phyloP scores from a whole-genome alignment of 148 eudicot genomes.

The Gaultheria prostrata region DNA sequence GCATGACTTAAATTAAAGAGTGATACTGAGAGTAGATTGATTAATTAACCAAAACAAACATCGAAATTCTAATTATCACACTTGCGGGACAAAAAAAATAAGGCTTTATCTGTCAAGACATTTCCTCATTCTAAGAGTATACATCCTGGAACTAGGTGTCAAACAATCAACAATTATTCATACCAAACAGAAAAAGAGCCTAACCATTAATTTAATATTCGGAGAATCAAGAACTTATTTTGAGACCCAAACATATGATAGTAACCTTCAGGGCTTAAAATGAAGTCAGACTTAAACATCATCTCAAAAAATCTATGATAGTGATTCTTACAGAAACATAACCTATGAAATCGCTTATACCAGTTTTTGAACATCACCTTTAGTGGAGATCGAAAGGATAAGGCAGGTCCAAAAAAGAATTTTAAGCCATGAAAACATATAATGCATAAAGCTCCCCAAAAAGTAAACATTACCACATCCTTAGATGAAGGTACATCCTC shows the following conservation, averaged over 20 bases:
- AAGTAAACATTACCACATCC: constrained; percentile 57
- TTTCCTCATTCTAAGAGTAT: background rate
- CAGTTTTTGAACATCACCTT: background rate
- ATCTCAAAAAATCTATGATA: background rate
- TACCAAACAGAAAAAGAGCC: background rate
- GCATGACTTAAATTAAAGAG: background rate
- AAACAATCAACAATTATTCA: background rate
- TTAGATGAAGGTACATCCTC: constrained; percentile 68
- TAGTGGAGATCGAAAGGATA: background rate
- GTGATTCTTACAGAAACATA: background rate
- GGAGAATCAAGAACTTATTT: background rate
- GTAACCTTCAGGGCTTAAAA: background rate
- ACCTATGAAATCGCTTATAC: constrained; percentile 10
- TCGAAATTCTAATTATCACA: background rate
- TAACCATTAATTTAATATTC: background rate
- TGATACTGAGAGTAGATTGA: background rate
- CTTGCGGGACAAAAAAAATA: background rate
- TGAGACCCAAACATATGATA: background rate
- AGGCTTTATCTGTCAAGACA: background rate
- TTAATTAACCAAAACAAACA: background rate
- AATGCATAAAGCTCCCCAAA: background rate
- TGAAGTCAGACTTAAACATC: background rate
- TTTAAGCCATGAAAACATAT: no score
- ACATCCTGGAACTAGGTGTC: background rate
- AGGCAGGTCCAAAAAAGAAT: background rate